Conservation (phyloP, 1,284 basidiomycete genomes). For the Calocybe gambosa region DNA sequence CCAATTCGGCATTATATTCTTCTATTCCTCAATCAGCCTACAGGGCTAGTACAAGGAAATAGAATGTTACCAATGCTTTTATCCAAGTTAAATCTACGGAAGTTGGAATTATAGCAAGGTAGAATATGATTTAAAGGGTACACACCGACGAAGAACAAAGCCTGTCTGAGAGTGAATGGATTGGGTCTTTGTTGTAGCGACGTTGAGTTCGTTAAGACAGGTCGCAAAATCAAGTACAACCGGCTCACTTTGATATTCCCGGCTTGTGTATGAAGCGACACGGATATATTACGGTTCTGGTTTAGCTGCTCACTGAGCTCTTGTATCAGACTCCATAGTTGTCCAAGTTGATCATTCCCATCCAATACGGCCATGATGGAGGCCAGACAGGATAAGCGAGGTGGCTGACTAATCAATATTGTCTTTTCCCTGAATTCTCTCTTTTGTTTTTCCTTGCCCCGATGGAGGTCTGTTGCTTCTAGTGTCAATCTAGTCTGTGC, state of each 20-base stretch:
- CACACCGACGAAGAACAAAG: constrained; percentile 82
- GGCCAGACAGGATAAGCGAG: too few relatives aligned
- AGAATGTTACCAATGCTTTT: constrained; percentile 70
- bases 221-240: background rate
- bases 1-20: constrained; percentile 89
- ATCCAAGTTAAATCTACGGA: constrained; percentile 79
- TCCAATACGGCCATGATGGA: constrained; percentile 30
- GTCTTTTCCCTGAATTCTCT: too few relatives aligned
- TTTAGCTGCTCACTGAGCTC: constrained; percentile 83
- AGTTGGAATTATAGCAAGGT: constrained; percentile 1
- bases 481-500: background rate
- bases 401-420: background rate
- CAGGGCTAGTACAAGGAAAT: background rate
- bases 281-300: constrained; percentile 63
- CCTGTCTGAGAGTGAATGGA: constrained; percentile 75
- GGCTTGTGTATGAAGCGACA: constrained; percentile 56
- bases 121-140: constrained; percentile 10
- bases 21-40: constrained; percentile 42
- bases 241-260: constrained; percentile 72
- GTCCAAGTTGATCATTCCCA: constrained; percentile 41
- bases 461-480: constrained; percentile 5
- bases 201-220: background rate
- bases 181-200: constrained; percentile 40
- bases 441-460: background rate
- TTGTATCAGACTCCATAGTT: constrained; percentile 69